Conservation (phyloP, 1,284 basidiomycete species). For the Trichosporon asahii region DNA sequence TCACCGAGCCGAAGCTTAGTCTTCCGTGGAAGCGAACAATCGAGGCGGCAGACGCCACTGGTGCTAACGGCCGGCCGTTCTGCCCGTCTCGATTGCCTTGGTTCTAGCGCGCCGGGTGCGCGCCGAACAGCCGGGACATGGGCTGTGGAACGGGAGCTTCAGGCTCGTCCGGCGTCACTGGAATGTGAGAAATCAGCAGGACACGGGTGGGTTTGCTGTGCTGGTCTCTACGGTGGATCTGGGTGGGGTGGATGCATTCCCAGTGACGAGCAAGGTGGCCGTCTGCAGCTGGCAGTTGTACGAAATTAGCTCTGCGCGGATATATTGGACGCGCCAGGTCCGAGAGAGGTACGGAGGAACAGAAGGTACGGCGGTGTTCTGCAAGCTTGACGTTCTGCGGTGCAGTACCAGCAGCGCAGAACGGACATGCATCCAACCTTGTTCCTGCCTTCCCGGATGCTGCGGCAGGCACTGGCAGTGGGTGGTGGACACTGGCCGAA, state of each 20-base stretch:
- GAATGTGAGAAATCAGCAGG: background rate
- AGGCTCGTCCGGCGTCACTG: background rate
- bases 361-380: slow-evolving; percentile 1
- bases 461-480: background rate
- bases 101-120: background rate
- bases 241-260: background rate
- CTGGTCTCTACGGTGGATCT: background rate
- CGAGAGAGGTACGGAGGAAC: background rate
- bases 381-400: background rate
- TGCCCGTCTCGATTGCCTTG: too few species aligned
- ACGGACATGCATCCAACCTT: slow-evolving; percentile 1
- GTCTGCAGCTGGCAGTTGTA: too few species aligned
- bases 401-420: background rate
- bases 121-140: background rate
- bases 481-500: background rate
- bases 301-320: background rate
- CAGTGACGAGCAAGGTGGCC: too few species aligned
- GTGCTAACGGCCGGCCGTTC: background rate
- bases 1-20: background rate
- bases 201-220: background rate
- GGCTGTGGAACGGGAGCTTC: background rate
- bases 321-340: background rate
- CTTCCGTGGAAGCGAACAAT: background rate
- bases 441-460: background rate
- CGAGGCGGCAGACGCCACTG: background rate